These are phyloP conservation scores for Solanum piurae DNA, from an alignment of 257 asterid species.

Conservation along the genomic window DNA sequence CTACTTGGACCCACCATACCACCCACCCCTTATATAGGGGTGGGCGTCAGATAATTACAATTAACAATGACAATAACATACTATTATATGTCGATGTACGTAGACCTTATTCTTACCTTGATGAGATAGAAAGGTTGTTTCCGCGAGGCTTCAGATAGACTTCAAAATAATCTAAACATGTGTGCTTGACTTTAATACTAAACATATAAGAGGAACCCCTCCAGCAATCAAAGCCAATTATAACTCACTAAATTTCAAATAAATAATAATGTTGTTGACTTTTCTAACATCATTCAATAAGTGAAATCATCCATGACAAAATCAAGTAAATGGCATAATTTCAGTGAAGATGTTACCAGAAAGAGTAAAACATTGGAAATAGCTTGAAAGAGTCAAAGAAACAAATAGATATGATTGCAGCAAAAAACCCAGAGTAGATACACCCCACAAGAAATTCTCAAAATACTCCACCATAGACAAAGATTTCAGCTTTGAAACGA, in stretches of 20 bases:
- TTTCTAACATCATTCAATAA: neutral
- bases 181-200: neutral
- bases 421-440: neutral
- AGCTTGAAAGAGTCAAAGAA: neutral
- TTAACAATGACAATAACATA: neutral
- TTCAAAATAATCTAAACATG: neutral
- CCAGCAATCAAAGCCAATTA: neutral
- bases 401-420: neutral
- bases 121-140: neutral
- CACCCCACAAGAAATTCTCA: neutral
- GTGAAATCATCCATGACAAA: neutral
- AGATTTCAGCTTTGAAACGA: neutral
- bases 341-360: neutral
- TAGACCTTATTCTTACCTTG: accelerated
- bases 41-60: neutral
- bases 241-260: neutral
- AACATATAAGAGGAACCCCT: neutral
- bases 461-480: neutral
- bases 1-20: neutral
- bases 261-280: neutral
- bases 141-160: neutral
- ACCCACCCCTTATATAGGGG: neutral
- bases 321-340: neutral
- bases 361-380: neutral
- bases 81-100: too few relatives aligned